These are phyloP conservation scores for Cadophora luteo-olivacea DNA, from an alignment of 2,329 filamentous ascomycete species.

Conservation along the genomic window DNA sequence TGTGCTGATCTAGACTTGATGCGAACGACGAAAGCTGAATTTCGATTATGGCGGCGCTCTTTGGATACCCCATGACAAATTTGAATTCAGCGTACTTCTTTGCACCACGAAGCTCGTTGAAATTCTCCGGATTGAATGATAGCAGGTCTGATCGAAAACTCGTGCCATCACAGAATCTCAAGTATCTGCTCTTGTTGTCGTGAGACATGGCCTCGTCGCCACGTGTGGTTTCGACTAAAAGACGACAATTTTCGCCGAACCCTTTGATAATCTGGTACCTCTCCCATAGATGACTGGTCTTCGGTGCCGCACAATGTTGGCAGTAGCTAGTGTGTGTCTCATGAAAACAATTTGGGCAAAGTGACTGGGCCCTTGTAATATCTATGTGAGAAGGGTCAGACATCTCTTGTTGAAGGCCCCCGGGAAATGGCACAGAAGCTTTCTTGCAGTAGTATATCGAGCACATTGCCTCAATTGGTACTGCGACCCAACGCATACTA, in stretches of 20 bases:
- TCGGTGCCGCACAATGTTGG: background rate
- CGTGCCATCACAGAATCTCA: background rate
- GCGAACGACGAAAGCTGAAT: background rate
- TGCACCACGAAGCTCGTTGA: background rate
- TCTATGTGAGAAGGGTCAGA: background rate
- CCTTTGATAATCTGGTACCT: background rate
- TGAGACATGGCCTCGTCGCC: background rate
- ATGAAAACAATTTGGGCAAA: background rate
- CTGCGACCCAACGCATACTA: background rate
- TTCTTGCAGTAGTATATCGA: background rate
- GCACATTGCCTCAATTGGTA: background rate
- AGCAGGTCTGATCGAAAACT: background rate
- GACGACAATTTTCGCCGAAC: background rate
- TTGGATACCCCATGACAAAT: background rate
- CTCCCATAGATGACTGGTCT: background rate
- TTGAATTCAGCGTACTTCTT: background rate
- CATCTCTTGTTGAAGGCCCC: background rate
- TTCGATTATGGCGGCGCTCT: background rate
- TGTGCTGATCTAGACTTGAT: background rate
- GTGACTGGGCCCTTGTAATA: background rate
- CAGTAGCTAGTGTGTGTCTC: background rate
- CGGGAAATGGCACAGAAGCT: background rate
- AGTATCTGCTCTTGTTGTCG: background rate
- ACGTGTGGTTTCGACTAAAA: background rate
- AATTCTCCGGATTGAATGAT: background rate